Percentiles rank a stretch among this genome's conserved stretches.
phyloP scores from a whole-genome alignment of 176 grass and related monocot genomes.

The Rhipidocladum racemiflorum region DNA sequence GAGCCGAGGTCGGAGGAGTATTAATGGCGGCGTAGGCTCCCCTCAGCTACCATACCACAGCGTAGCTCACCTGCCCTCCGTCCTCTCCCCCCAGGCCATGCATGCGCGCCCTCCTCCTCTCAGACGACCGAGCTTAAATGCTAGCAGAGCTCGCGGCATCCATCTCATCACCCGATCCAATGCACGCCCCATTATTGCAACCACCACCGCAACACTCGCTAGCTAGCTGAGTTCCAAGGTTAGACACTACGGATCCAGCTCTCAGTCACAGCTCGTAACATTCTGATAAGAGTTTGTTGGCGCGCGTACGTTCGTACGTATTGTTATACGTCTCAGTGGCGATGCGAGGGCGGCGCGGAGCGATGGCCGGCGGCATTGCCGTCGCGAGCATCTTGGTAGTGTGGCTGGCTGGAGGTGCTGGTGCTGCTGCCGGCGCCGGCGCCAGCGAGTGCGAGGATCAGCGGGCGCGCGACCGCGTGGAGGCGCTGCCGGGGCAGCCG shows the following conservation, averaged over 20 bases:
- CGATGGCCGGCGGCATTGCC: neutral
- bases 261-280: neutral
- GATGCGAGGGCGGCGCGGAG: neutral
- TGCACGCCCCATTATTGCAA: constrained; percentile 20
- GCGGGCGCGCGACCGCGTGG: constrained; percentile 56
- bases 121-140: constrained; percentile 32
- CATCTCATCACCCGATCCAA: constrained; percentile 39
- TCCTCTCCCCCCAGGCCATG: neutral
- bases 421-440: neutral
- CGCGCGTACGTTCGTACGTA: neutral
- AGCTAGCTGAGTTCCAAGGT: neutral
- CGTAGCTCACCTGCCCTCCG: constrained; percentile 15
- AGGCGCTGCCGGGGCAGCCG: constrained; percentile 77
- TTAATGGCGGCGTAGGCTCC: constrained; percentile 55
- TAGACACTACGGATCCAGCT: neutral
- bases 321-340: neutral
- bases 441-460: constrained; percentile 16
- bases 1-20: constrained; percentile 17
- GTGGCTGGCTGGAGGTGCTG: neutral
- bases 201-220: neutral
- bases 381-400: neutral
- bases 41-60: neutral
- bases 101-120: neutral
- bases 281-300: neutral
- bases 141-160: neutral